These are phyloP conservation scores for Eucalyptus regnans DNA, from an alignment of 345 rosid species.

Conservation along the genomic window DNA sequence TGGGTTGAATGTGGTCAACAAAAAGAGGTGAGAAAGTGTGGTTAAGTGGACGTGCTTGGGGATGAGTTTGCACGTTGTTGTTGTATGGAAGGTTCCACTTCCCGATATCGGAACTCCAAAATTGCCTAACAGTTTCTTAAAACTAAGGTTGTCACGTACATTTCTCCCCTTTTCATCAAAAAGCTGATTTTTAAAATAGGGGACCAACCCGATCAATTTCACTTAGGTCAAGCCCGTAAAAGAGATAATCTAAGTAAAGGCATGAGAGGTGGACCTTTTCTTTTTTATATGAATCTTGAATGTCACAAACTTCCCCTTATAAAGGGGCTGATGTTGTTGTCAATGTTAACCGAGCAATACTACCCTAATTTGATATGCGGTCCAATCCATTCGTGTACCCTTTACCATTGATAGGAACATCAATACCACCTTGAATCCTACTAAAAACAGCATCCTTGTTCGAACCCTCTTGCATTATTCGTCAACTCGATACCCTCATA, in stretches of 20 bases:
- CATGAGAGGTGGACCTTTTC: background rate
- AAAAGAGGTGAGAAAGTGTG: background rate
- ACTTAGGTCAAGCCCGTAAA: background rate
- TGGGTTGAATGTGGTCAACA: background rate
- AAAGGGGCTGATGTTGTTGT: rapidly evolving
- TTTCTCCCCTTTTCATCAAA: background rate
- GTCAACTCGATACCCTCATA: background rate
- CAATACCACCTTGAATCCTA: background rate
- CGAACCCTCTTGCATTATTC: background rate
- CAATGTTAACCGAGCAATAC: background rate
- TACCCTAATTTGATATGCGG: background rate
- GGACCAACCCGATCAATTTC: background rate
- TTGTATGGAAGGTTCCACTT: background rate
- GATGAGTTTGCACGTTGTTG: background rate
- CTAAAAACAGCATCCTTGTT: background rate
- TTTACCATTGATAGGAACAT: background rate
- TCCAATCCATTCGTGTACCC: background rate
- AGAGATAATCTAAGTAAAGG: background rate
- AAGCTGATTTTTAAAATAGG: background rate
- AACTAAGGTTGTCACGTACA: background rate
- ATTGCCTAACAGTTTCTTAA: background rate
- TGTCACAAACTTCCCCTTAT: background rate
- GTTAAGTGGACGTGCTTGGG: background rate
- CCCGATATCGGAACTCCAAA: background rate
- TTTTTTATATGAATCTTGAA: background rate